A percentile compares a stretch with the other conserved stretches of the same genome.
Conservation (phyloP, 2,329 filamentous ascomycete species). For the Exophiala alcalophila region DNA sequence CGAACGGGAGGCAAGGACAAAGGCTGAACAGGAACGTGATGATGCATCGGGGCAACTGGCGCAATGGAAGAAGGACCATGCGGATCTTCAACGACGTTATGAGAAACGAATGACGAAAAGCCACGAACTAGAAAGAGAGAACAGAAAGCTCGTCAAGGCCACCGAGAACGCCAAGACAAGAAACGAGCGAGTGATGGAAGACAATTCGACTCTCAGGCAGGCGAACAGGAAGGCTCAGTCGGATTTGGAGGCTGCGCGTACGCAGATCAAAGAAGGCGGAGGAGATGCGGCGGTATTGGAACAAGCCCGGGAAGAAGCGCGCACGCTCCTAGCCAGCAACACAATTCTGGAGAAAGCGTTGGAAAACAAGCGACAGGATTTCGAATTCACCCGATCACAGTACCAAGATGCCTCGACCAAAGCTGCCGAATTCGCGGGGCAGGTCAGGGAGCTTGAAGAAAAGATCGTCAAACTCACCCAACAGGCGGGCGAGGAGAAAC, state of each 20-base stretch:
- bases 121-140: conserved; percentile 39
- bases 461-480: conserved; percentile 39
- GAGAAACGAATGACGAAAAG: conserved; percentile 40
- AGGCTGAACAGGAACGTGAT: conserved; percentile 33
- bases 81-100: conserved; percentile 44
- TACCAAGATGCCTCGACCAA: conserved; percentile 47
- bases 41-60: conserved; percentile 33
- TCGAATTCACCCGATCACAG: conserved; percentile 46
- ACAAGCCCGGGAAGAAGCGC: conserved; percentile 39
- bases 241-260: conserved; percentile 41
- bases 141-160: conserved; percentile 28
- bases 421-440: conserved; percentile 42
- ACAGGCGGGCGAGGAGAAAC: conserved; percentile 38
- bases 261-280: conserved; percentile 38
- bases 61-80: conserved; percentile 37
- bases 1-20: conserved; percentile 33
- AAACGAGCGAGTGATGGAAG: conserved; percentile 38
- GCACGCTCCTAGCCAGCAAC: conserved; percentile 26
- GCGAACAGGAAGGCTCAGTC: conserved; percentile 38
- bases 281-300: conserved; percentile 42
- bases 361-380: conserved; percentile 43
- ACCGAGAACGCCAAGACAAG: conserved; percentile 35
- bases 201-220: conserved; percentile 42
- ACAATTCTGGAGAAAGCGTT: conserved; percentile 39
- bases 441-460: conserved; percentile 38